Evolutionary conservation across 1,139 yeast species (phyloP), one percentile per base, ranked within the genome.

Genomic region (Geotrichum armillariae): DNA sequence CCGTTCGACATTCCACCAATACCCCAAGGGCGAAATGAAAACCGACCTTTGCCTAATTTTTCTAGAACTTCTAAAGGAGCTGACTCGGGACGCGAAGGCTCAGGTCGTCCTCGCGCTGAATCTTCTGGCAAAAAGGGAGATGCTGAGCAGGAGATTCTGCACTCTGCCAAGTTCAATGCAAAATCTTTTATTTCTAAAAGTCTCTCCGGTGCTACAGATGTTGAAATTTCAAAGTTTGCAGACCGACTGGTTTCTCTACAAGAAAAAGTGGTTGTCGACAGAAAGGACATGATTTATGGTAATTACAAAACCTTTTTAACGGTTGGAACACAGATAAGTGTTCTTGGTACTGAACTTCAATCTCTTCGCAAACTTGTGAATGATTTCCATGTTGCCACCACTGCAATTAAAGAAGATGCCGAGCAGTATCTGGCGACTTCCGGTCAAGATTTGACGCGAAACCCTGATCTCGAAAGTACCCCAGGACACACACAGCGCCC

Each of bases 271-370:
- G 77, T 78, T n/a, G 71, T 74, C 39, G 89, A 85, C 55, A 80
- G 88, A 53, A 84, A 84, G 62, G 71, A 70, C 25, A 80, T 80
- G 53, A 78, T 89, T 53, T 79, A 84, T 60, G 80, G 79, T 59
- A 88, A 89, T 54, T 90, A 86, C 63, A 80, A 79, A 60, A 82
- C 87, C 53, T 83, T 90, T 46, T 67, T 87, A 48, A 78, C 78
- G 43, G 83, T 89, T 7, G 84, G 90, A 43, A 74, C 75, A 36
- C 87, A 85, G 55, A 71, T 90, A 35, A 73, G 75, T 42, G 75
- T 74, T 17, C 82, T 94, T 0, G 82, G 83, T 53, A 73, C 77
- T 3, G 91, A 85, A 59, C 70, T 90, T 56, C 74, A 83, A 50
- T 74, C 71, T 46, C 70, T 90, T 53, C 77, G 95, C 47, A 71